Evolutionary conservation across 306 rosid species (phyloP), one percentile per base, ranked within the genome.

Genomic region (Ziziphus jujuba): DNA sequence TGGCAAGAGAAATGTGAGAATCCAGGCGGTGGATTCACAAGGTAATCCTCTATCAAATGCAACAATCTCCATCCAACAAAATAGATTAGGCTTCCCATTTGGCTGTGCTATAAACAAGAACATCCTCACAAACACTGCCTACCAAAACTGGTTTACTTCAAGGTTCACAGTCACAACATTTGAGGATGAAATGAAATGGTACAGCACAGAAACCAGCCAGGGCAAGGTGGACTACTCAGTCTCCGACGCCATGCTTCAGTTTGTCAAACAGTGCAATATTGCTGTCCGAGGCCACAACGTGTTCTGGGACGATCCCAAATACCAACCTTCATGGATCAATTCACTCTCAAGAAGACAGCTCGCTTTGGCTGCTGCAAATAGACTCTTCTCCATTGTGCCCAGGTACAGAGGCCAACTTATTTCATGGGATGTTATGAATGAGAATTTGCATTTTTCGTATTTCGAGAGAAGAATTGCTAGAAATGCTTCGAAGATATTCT

Each of bases 151-250:
- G 97, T 85, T 89, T 70, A 34, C 71, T 3, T 70, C 88, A 0
- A 84, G 88, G 60, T 91, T 91, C 85, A 73, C 72, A 4, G 85
- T 84, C 43, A 73, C 98, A 11, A 70, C 79, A 21, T 91, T 89
- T 49, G 88, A 34, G 44, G 60, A 91, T 12, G 98, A 89, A 73
- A 89, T 91, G 98, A 91, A 91, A 45, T 91, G 96, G 97, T 83
- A 89, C 72, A 70, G 66, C 73, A 91, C 57, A 0, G 97, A 91
- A 59, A 4, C 1, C 0, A 14, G 60, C 0, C 86, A 0, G 2
- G 95, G 97, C 40, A 35, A 13, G 0, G 80, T 69, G 24, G 72
- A 87, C 80, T 91, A 87, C 62, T 25, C 80, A 0, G 59, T 9
- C 0, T 65, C 92, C 0, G 95, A 92, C 56, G 71, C 81, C 47